Evolutionary conservation across 148 eudicot species (phyloP).

Genomic region (Cornus controversa): DNA sequence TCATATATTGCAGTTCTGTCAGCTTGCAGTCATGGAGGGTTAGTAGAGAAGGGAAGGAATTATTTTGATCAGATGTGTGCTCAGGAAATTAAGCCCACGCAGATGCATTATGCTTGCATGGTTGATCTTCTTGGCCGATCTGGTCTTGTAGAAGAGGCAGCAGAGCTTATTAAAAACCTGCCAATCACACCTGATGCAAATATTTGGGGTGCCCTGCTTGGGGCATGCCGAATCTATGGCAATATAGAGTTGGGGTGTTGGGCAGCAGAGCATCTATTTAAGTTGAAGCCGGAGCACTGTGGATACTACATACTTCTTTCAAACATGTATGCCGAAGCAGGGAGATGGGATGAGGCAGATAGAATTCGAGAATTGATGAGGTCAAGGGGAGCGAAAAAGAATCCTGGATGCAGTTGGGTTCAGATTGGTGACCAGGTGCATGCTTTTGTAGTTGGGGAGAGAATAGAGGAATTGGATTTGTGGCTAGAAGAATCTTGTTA

Average conservation of each 20-base stretch:
- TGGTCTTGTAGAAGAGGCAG: constrained; percentile 64
- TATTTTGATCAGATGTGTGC: constrained; percentile 60
- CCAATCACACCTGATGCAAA: constrained; percentile 55
- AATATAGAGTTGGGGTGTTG: constrained; percentile 58
- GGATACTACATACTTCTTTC: constrained; percentile 64
- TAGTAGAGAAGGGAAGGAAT: constrained; percentile 53
- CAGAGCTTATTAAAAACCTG: constrained; percentile 42
- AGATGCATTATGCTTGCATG: constrained; percentile 74
- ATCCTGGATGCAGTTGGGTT: constrained; percentile 73
- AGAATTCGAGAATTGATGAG: constrained; percentile 59
- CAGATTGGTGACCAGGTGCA: constrained; percentile 36
- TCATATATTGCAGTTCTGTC: constrained; percentile 71
- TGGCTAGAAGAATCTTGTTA: neutral
- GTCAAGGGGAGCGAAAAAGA: constrained; percentile 53
- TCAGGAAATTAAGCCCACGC: constrained; percentile 33
- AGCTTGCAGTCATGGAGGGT: constrained; percentile 76
- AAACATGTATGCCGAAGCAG: constrained; percentile 75
- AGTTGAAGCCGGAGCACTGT: constrained; percentile 57
- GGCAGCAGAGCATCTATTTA: constrained; percentile 66
- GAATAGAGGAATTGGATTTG: constrained; percentile 12
- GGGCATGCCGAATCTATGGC: constrained; percentile 66
- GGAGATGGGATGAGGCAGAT: constrained; percentile 71
- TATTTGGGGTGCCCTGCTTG: constrained; percentile 74
- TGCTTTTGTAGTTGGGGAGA: constrained; percentile 44
- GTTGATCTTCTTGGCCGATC: constrained; percentile 82